Evolutionary conservation across 805 yeast species (phyloP).

Genomic region (Nakazawaea sp.): DNA sequence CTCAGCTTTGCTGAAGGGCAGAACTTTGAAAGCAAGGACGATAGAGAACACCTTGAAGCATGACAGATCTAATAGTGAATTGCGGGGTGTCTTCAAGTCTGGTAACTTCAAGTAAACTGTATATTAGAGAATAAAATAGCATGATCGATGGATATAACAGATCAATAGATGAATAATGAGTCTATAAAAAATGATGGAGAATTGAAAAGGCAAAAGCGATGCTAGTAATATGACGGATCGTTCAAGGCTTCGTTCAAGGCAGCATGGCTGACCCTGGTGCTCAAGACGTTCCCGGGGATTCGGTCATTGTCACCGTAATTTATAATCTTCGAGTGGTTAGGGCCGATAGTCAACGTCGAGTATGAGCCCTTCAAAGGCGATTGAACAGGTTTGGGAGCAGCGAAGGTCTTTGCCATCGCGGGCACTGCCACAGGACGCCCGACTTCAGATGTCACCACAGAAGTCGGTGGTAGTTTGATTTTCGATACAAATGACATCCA

Average conservation of each 20-base stretch:
- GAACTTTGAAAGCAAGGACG: conserved; percentile 7
- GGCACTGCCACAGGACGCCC: conserved; percentile 23
- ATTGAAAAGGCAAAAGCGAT: no score
- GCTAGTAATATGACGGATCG: no score
- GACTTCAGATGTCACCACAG: conserved; percentile 23
- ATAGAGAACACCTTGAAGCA: conserved; percentile 14
- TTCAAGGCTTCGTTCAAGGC: conserved; percentile 40
- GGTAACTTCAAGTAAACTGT: conserved; percentile 13
- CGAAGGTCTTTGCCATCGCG: not conserved
- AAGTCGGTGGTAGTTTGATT: conserved; percentile 19
- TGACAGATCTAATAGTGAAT: conserved; percentile 8
- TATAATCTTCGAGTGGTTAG: conserved; percentile 32
- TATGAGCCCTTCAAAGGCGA: conserved; percentile 26
- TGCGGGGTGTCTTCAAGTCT: conserved; percentile 12
- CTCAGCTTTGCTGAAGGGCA: not conserved
- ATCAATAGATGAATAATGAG: no score
- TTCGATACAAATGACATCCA: conserved; percentile 5
- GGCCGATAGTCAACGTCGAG: conserved; percentile 34
- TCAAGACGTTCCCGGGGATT: conserved; percentile 25
- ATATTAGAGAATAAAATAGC: conserved; percentile 13
- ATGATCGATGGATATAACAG: no score
- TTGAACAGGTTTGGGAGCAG: conserved; percentile 1
- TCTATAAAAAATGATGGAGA: no score
- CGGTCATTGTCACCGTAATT: conserved; percentile 36
- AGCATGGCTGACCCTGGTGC: conserved; percentile 37